A percentile compares a stretch with the other conserved stretches of the same genome.
Evolutionary conservation across 768 basidiomycete genomes (phyloP).

Genomic region (Lentinula boryana): DNA sequence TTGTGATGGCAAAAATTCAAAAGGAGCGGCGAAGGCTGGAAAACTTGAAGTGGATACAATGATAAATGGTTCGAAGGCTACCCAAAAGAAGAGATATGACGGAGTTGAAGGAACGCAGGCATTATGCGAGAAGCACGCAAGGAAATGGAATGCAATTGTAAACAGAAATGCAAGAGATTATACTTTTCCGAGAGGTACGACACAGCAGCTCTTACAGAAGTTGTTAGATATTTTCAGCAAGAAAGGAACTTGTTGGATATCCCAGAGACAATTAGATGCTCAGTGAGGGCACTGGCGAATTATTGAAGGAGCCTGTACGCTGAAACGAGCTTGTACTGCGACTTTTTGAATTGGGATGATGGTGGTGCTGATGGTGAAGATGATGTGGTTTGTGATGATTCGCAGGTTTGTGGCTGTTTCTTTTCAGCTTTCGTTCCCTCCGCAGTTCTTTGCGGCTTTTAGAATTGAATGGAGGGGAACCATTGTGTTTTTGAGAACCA

Average conservation of each 20-base stretch:
- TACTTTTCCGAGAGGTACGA: neutral
- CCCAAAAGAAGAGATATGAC: neutral
- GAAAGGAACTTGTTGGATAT: too few relatives aligned
- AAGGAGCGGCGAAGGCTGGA: neutral
- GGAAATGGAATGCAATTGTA: neutral
- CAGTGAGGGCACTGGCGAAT: conserved; percentile 10
- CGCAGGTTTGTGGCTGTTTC: conserved; percentile 43
- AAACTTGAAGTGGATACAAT: neutral
- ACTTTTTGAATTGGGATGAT: conserved; percentile 61
- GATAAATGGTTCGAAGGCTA: neutral
- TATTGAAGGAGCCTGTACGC: conserved; percentile 29
- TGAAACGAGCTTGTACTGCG: conserved; percentile 53
- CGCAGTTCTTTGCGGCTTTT: conserved; percentile 62
- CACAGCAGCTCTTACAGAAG: neutral
- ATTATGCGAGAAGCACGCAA: neutral
- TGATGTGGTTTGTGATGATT: conserved; percentile 35
- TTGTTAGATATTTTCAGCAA: neutral
- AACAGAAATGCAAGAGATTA: neutral
- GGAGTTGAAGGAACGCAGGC: neutral
- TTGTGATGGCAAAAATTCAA: neutral
- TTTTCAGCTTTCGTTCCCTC: conserved; percentile 64
- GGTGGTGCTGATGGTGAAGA: conserved; percentile 49
- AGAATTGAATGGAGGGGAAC: conserved; percentile 26
- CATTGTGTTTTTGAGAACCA: conserved; percentile 30
- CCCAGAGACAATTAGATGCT: neutral